phyloP scores from a whole-genome alignment of 2,329 filamentous ascomycete species.

The Arthrobotrys conoides region DNA sequence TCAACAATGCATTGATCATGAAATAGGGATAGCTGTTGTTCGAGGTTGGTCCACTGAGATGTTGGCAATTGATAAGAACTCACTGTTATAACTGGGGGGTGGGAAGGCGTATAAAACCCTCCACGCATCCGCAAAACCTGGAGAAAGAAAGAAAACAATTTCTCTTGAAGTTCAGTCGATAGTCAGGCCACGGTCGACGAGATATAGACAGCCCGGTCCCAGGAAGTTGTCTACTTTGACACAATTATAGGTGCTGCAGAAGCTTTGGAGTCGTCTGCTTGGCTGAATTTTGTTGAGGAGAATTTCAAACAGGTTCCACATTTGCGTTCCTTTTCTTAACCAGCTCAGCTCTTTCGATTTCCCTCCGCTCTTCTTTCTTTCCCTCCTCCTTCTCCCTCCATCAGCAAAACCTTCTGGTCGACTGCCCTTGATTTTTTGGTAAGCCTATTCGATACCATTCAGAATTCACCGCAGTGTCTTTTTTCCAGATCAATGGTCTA shows the following conservation, averaged over 20 bases:
- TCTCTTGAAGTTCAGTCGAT: slow-evolving; percentile 42
- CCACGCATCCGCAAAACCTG: slow-evolving; percentile 37
- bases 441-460: slow-evolving; percentile 3
- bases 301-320: slow-evolving; percentile 28
- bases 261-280: slow-evolving; percentile 36
- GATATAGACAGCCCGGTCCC: slow-evolving; percentile 4
- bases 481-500: slow-evolving; percentile 49
- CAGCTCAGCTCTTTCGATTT: slow-evolving; percentile 31
- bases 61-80: slow-evolving; percentile 47
- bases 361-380: slow-evolving; percentile 5
- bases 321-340: slow-evolving; percentile 44
- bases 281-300: slow-evolving; percentile 60
- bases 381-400: slow-evolving; percentile 11
- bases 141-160: slow-evolving; percentile 27
- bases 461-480: not conserved
- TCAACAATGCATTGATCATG: slow-evolving; percentile 37
- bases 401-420: slow-evolving; percentile 12
- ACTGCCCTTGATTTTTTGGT: slow-evolving; percentile 30
- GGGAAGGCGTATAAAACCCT: slow-evolving; percentile 45
- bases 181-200: slow-evolving; percentile 56
- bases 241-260: slow-evolving; percentile 11
- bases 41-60: slow-evolving; percentile 40
- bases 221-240: slow-evolving; percentile 18
- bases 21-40: slow-evolving; percentile 47
- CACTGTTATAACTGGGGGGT: not conserved